Evolutionary conservation across 768 basidiomycete genomes (phyloP), one percentile per base, ranked within the genome.

Genomic region (Coprinellus aureogranulatus): DNA sequence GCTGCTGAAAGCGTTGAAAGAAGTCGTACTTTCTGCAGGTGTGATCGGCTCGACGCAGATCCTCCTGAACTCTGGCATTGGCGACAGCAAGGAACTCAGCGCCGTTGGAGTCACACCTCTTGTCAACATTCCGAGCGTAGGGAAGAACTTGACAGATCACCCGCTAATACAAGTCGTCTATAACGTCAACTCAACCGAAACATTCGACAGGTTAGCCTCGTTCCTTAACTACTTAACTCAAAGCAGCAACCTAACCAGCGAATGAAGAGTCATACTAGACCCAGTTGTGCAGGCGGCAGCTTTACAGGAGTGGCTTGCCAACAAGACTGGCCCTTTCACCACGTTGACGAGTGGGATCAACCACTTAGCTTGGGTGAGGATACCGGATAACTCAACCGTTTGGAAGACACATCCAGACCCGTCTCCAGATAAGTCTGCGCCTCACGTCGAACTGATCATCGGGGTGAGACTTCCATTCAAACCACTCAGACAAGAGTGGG

Each of bases 21-120:
- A 86, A 61, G 72, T 86, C 41, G 75, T 87, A 5, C 63, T 86
- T 9, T 69, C 68, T 1, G 73, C 73, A 23, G 76, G 76, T 4
- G 61, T 68, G 2, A 62, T 75, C 45, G 72, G 67, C 5, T 72
- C 70, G 10, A 73, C 75, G 0, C 64, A 67, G 4, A 65, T 75
- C 30, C 64, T 75, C 1, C 52, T 72, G 46, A 63, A 68, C 23
- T 73, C 72, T 20, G 74, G 74, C 20, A 75, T 77, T 51, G 75
- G 75, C 22, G 60, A 66, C 45, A 30, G 41, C 10, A 16, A 41
- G 23, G 61, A 62, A n/a, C 58, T 74, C 5, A 26, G 27, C 2
- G 52, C 54, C 1, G 30, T 72, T n/a, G 65, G 64, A 22, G 68
- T 74, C 22, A 42, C 31, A 1, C 42, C 67, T 12, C 28, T 68